Base-by-base conservation (phyloP, 345 rosid species). In the Eucalyptus decipiens region DNA sequence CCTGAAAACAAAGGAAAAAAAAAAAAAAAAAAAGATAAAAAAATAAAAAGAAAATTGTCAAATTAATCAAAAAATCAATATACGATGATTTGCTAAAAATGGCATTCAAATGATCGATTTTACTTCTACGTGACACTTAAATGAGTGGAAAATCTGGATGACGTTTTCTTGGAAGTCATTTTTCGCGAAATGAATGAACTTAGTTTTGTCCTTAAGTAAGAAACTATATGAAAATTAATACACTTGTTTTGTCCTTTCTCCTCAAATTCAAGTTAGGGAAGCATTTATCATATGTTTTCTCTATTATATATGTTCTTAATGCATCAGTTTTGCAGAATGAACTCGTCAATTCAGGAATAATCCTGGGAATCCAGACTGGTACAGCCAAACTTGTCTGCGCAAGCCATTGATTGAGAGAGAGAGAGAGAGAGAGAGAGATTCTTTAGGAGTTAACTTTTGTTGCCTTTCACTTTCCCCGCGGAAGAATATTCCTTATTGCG, bases 91-190 rank as follows among this genome's bases (percentile, higher is more conserved):
- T 52, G 56, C 0, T 2, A 52, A 3, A 52, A 52, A 52, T 52
- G 2, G 4, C 0, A 19, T 2, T 21, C 0, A 52, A 52, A 52
- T 8, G 0, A 8, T 52, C 0, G 1, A 52, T 52, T 52, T 19
- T 19, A 52, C 2, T 52, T 4, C 0, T 0, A 19, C 0, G 5
- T 8, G 24, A 52, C 5, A 52, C 4, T 52, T 52, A 52, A 52
- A 52, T 52, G 4, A 19, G 21, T 47, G 49, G 2, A 47, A 47
- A 47, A 47, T 47, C 48, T 9, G 4, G 48, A 45, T 45, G 48
- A 3, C 4, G 13, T 47, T 47, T 47, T 47, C 1, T 47, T 0
- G 48, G 13, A 47, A 47, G 48, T 11, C 4, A 3, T 47, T 11
- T 47, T 47, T 47, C 5, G 48, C 48, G 48, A 47, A 47, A 47